These are phyloP conservation scores for Exophiala aquamarina DNA, from an alignment of 2,329 filamentous ascomycete genomes.

Conservation along the genomic window DNA sequence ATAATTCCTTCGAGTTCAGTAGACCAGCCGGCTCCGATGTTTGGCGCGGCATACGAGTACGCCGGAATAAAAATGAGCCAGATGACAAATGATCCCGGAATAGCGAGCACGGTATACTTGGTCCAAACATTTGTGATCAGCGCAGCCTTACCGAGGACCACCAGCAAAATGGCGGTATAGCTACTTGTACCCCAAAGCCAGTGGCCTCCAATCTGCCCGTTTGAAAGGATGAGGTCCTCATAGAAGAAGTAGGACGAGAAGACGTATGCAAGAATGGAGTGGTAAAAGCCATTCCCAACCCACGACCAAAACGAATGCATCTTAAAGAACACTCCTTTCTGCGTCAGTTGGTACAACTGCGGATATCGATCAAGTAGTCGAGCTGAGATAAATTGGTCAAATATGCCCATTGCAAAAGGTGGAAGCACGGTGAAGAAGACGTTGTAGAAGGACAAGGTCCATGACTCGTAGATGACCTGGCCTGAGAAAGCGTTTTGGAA, in stretches of 20 bases:
- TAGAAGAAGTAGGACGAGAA: conserved; percentile 78
- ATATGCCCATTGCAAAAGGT: conserved; percentile 90
- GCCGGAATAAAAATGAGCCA: conserved; percentile 89
- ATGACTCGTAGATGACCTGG: conserved; percentile 97
- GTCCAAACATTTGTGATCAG: conserved; percentile 98
- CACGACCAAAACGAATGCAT: conserved; percentile 89
- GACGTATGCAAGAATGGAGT: conserved; percentile 90
- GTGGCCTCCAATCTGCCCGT: conserved; percentile 83
- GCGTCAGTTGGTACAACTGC: conserved; percentile 89
- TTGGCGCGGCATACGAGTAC: conserved; percentile 84
- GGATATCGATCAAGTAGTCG: conserved; percentile 92
- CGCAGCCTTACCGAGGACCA: conserved; percentile 90
- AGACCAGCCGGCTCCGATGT: conserved; percentile 71
- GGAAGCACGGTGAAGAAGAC: conserved; percentile 95
- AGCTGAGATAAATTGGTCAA: conserved; percentile 96
- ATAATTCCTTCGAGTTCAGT: conserved; percentile 83
- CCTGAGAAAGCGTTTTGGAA: conserved; percentile 99
- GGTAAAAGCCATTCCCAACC: conserved; percentile 93
- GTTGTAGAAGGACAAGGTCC: conserved; percentile 99
- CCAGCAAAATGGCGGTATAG: conserved; percentile 90
- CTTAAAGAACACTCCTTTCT: conserved; percentile 90
- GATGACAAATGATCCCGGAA: conserved; percentile 86
- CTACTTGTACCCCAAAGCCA: conserved; percentile 98
- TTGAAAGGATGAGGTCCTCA: conserved; percentile 71
- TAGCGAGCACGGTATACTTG: conserved; percentile 94